A percentile compares a stretch with the other conserved stretches of the same genome.
Conservation (phyloP, 768 basidiomycete species). For the Boletus sp. region DNA sequence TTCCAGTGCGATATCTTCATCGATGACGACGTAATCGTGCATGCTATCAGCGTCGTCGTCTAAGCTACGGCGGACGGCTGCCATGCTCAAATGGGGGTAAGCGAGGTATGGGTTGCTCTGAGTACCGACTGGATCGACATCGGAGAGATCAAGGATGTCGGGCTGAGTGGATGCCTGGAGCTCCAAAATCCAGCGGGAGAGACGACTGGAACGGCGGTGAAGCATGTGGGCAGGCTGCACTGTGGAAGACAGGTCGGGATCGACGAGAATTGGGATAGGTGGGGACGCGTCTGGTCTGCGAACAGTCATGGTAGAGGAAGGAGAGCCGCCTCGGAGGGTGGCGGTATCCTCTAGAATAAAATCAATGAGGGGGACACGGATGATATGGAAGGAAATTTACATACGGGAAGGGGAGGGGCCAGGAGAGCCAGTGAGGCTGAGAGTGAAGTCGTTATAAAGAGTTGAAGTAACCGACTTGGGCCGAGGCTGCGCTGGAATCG, state of each 20-base stretch:
- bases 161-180: conserved; percentile 28
- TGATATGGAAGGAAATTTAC: conserved; percentile 17
- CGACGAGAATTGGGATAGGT: conserved; percentile 6
- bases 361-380: conserved; percentile 36
- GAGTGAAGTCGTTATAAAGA: conserved; percentile 21
- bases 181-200: conserved; percentile 45
- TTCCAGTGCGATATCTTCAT: conserved; percentile 30
- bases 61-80: conserved; percentile 24
- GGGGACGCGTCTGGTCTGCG: conserved; percentile 27
- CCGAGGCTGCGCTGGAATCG: conserved; percentile 10
- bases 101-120: conserved; percentile 40
- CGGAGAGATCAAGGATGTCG: conserved; percentile 18
- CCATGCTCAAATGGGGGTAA: conserved; percentile 35
- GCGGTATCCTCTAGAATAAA: conserved; percentile 14
- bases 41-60: conserved; percentile 37
- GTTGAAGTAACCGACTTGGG: conserved; percentile 13
- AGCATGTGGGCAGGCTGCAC: conserved; percentile 10
- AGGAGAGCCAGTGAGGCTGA: not conserved
- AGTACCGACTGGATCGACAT: conserved; percentile 28
- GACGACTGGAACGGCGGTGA: conserved; percentile 37
- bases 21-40: conserved; percentile 42
- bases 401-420: conserved; percentile 16
- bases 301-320: conserved; percentile 31
- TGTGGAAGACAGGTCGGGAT: conserved; percentile 9
- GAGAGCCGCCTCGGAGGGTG: conserved; percentile 18